These are phyloP conservation scores for Dryadomyces quercivorus DNA, from an alignment of 2,329 filamentous ascomycete genomes.

Conservation along the genomic window DNA sequence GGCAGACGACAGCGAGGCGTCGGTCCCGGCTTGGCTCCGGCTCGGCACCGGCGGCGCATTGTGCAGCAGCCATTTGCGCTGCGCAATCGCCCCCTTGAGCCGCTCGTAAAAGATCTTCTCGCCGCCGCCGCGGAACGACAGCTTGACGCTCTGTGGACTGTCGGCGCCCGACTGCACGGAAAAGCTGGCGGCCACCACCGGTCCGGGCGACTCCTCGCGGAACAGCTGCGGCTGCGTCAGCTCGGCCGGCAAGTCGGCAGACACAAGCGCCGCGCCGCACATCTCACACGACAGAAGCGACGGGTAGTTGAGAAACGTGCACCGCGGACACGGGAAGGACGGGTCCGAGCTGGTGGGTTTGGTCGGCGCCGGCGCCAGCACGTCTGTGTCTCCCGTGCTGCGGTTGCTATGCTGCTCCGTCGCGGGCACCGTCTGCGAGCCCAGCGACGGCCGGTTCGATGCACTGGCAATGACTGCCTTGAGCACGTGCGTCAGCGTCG, in stretches of 20 bases:
- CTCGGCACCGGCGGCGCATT: slow-evolving; percentile 79
- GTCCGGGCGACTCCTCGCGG: slow-evolving; percentile 68
- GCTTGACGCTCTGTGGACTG: slow-evolving; percentile 64
- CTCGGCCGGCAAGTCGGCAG: slow-evolving; percentile 31
- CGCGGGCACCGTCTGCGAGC: not conserved
- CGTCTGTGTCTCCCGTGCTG: slow-evolving; percentile 3
- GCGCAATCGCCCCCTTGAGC: slow-evolving; percentile 74
- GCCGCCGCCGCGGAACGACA: slow-evolving; percentile 83
- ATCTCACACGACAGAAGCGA: slow-evolving; percentile 81
- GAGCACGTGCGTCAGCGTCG: slow-evolving; percentile 66
- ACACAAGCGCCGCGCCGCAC: slow-evolving; percentile 65
- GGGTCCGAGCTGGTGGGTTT: slow-evolving; percentile 17
- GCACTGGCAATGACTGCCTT: slow-evolving; percentile 77
- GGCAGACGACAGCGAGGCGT: too few relatives aligned
- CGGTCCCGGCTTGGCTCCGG: slow-evolving; percentile 24
- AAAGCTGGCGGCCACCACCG: slow-evolving; percentile 37
- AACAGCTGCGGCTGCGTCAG: slow-evolving; percentile 25
- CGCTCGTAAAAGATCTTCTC: slow-evolving; percentile 85
- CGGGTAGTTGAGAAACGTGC: slow-evolving; percentile 88
- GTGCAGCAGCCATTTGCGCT: slow-evolving; percentile 90
- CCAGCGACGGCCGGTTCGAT: slow-evolving; percentile 34
- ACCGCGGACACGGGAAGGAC: slow-evolving; percentile 63
- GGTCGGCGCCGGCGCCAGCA: not conserved
- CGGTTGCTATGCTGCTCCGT: not conserved
- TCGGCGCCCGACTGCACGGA: slow-evolving; percentile 26